Evolutionary conservation across 164 flowering plant species (phyloP).

Genomic region (Cinnamomum micranthum): DNA sequence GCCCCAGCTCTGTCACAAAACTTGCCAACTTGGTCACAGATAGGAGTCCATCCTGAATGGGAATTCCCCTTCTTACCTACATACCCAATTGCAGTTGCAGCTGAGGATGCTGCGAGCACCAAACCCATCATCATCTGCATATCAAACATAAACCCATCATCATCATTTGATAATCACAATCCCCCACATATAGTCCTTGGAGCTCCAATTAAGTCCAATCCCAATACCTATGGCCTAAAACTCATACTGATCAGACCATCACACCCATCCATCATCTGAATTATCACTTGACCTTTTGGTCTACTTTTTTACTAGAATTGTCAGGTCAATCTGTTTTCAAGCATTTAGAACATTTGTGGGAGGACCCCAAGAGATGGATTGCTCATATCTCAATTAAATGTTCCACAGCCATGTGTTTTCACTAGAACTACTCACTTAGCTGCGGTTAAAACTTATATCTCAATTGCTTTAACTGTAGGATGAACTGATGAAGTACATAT

Average conservation of each 20-base stretch:
- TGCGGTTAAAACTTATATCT: too few relatives aligned
- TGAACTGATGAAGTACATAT: background rate
- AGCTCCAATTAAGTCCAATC: background rate
- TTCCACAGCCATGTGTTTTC: background rate
- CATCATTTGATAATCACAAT: background rate
- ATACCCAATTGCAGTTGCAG: slow-evolving; percentile 50
- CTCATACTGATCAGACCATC: background rate
- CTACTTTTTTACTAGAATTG: background rate
- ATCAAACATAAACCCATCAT: background rate
- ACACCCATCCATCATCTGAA: background rate
- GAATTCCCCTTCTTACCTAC: slow-evolving; percentile 42
- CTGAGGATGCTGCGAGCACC: slow-evolving; percentile 42
- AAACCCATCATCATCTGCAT: slow-evolving; percentile 45
- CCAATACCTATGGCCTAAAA: background rate
- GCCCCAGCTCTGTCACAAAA: slow-evolving; percentile 38
- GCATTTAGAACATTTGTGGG: background rate
- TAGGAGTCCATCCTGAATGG: slow-evolving; percentile 41
- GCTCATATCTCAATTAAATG: background rate
- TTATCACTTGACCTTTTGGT: background rate
- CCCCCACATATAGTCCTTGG: background rate
- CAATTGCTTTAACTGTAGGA: too few relatives aligned
- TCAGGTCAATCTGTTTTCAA: background rate
- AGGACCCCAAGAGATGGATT: background rate
- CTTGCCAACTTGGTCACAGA: slow-evolving; percentile 37
- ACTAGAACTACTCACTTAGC: too few relatives aligned